A percentile compares a stretch with the other conserved stretches of the same genome.
These are phyloP conservation scores for Wickerhamomyces silvicola DNA, from an alignment of 805 yeast genomes.

Conservation along the genomic window DNA sequence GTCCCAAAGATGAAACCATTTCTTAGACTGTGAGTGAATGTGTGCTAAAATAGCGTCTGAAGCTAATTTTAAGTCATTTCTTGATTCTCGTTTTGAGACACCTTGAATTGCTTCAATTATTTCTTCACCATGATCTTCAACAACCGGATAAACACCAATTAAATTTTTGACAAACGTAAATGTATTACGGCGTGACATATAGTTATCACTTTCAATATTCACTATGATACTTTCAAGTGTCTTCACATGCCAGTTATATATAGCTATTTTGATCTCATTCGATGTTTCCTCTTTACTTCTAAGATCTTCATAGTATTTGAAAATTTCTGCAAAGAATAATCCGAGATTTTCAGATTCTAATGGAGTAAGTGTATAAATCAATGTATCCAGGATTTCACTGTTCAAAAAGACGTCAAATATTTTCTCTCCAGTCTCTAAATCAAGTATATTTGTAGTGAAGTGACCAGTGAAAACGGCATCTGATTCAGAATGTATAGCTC, in stretches of 20 bases:
- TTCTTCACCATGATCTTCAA: slow-evolving; percentile 57
- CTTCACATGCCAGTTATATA: slow-evolving; percentile 49
- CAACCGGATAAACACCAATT: slow-evolving; percentile 56
- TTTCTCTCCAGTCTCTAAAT: slow-evolving; percentile 32
- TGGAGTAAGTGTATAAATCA: slow-evolving; percentile 65
- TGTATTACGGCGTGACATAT: slow-evolving; percentile 75
- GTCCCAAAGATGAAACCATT: slow-evolving; percentile 50
- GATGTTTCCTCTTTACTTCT: slow-evolving; percentile 31
- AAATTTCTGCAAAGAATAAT: slow-evolving; percentile 53
- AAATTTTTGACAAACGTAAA: slow-evolving; percentile 69
- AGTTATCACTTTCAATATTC: slow-evolving; percentile 39
- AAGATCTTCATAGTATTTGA: slow-evolving; percentile 38
- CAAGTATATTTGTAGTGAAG: slow-evolving; percentile 50
- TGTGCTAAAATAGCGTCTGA: slow-evolving; percentile 67
- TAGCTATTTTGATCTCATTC: slow-evolving; percentile 27
- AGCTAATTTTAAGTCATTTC: slow-evolving; percentile 79
- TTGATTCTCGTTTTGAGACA: slow-evolving; percentile 45
- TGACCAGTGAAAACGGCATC: slow-evolving; percentile 70
- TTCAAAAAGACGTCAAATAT: slow-evolving; percentile 43
- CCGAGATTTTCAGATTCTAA: slow-evolving; percentile 81
- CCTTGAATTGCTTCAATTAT: slow-evolving; percentile 41
- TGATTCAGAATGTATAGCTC: slow-evolving; percentile 70
- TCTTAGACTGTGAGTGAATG: slow-evolving; percentile 45
- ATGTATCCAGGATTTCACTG: slow-evolving; percentile 42
- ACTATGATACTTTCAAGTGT: slow-evolving; percentile 29